Percentiles rank a stretch among this genome's conserved stretches.
These are phyloP conservation scores for Mrakia blollopis DNA, from an alignment of 768 basidiomycete species.

Conservation along the genomic window DNA sequence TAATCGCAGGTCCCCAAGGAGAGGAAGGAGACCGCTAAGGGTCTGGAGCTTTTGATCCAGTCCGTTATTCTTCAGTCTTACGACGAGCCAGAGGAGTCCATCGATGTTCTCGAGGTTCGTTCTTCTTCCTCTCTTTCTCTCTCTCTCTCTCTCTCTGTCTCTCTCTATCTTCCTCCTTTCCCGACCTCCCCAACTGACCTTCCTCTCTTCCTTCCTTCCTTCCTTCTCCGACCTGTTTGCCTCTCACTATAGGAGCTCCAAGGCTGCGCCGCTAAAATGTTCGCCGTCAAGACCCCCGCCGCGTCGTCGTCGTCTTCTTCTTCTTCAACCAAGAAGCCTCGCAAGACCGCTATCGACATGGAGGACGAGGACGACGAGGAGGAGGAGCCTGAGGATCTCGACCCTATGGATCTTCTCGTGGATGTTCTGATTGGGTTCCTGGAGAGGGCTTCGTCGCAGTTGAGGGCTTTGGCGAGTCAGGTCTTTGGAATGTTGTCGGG, in stretches of 20 bases:
- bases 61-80: conserved; percentile 68
- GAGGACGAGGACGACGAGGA: conserved; percentile 42
- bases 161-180: background rate
- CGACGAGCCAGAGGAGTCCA: conserved; percentile 59
- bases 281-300: too few species aligned
- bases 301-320: too few species aligned
- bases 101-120: conserved; percentile 61
- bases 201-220: background rate
- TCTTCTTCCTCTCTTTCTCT: background rate
- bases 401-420: conserved; percentile 75
- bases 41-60: conserved; percentile 64
- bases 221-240: background rate
- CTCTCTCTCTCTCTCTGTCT: conserved; percentile 16
- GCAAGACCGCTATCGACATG: conserved; percentile 18
- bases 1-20: conserved; percentile 45
- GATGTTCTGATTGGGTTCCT: conserved; percentile 87
- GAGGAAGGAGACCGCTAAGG: conserved; percentile 57
- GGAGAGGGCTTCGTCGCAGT: conserved; percentile 73
- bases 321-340: conserved; percentile 12
- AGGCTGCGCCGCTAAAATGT: conserved; percentile 39
- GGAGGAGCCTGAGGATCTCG: conserved; percentile 50
- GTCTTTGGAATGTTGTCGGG: conserved; percentile 70
- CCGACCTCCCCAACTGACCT: background rate
- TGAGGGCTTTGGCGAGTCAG: conserved; percentile 72
- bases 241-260: conserved; percentile 37